phyloP scores from a whole-genome alignment of 352 stramenopile genomes.

The Bremia lactucae region DNA sequence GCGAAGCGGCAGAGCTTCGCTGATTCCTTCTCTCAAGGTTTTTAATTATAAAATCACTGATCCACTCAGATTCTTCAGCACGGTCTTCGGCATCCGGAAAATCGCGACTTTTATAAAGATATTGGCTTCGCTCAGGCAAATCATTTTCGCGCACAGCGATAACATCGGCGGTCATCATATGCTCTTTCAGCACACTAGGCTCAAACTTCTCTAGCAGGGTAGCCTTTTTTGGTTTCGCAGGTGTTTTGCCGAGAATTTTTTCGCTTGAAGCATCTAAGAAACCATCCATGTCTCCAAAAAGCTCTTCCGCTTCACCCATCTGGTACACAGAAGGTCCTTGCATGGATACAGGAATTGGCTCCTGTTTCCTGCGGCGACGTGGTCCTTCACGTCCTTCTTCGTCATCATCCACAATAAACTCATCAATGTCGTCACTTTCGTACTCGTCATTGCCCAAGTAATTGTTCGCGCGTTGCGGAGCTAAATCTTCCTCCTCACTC shows the following conservation, averaged over 20 bases:
- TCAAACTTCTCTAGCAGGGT: constrained; percentile 84
- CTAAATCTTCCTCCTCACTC: constrained; percentile 78
- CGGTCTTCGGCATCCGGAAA: constrained; percentile 80
- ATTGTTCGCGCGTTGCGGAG: constrained; percentile 52
- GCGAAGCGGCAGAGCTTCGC: constrained; percentile 38
- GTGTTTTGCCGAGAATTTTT: constrained; percentile 16
- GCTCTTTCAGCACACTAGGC: constrained; percentile 75
- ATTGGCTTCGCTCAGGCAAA: constrained; percentile 68
- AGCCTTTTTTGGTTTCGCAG: constrained; percentile 68
- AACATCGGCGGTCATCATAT: constrained; percentile 85
- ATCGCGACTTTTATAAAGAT: constrained; percentile 53
- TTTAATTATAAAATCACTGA: constrained; percentile 78
- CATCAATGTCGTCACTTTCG: constrained; percentile 84
- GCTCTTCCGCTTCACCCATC: constrained; percentile 83
- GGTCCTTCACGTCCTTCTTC: constrained; percentile 75
- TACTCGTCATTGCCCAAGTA: constrained; percentile 84
- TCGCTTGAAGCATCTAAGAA: constrained; percentile 76
- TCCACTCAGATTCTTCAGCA: constrained; percentile 83
- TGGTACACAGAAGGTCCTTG: constrained; percentile 84
- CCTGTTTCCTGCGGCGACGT: constrained; percentile 66
- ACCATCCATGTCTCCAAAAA: constrained; percentile 85
- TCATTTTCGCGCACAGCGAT: constrained; percentile 72
- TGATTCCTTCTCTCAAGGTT: constrained; percentile 55
- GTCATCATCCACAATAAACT: constrained; percentile 86
- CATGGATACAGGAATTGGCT: constrained; percentile 59